Percentiles rank a stretch among this genome's conserved stretches.
phyloP scores from a whole-genome alignment of 2,329 filamentous ascomycete species.

The Apiospora hydei region DNA sequence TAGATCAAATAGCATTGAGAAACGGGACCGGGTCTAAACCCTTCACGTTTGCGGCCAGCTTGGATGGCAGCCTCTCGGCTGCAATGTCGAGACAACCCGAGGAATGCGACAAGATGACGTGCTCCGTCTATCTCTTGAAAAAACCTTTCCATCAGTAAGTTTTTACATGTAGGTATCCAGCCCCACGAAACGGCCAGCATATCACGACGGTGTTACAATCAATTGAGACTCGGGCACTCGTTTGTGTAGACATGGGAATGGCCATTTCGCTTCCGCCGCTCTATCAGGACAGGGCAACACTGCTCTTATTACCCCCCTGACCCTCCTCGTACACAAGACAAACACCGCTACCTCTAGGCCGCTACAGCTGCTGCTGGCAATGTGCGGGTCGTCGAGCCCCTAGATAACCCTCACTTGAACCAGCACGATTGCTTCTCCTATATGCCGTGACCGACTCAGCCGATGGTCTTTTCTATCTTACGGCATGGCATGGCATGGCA shows the following conservation, averaged over 20 bases:
- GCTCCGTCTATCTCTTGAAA: neutral
- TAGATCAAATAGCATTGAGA: neutral
- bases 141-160: neutral
- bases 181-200: neutral
- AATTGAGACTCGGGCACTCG: neutral
- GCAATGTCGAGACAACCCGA: neutral
- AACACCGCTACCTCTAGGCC: neutral
- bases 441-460: neutral
- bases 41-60: neutral
- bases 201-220: neutral
- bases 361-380: neutral
- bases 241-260: neutral
- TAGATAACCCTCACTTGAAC: neutral
- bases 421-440: neutral
- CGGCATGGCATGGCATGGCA: neutral
- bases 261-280: neutral
- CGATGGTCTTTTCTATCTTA: too few species aligned
- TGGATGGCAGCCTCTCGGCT: neutral
- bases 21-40: neutral
- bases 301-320: neutral
- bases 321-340: neutral
- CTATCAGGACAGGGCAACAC: neutral
- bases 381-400: neutral
- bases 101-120: slow-evolving; percentile 1
- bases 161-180: neutral